Conservation (phyloP, 208 protist species). For the Kentomonas sorsogonicus region DNA sequence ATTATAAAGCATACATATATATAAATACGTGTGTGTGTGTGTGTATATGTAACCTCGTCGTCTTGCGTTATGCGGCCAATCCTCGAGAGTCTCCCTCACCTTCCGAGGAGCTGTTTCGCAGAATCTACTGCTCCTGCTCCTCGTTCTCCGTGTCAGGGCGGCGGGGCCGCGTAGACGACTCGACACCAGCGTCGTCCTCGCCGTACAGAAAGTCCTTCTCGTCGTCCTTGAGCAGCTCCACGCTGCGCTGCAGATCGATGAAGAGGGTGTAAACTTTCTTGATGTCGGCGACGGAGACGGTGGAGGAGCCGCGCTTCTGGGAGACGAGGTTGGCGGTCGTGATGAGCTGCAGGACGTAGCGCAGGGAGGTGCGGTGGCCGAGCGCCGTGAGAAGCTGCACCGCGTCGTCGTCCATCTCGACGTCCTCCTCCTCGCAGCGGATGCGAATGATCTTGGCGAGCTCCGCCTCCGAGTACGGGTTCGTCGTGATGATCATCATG, state of each 20-base stretch:
- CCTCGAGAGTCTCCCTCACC: too few relatives aligned
- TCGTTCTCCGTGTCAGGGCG: conserved; percentile 29
- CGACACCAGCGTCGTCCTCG: conserved; percentile 74
- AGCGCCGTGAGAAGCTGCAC: conserved; percentile 95
- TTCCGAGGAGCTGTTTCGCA: background rate
- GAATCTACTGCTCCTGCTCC: conserved; percentile 27
- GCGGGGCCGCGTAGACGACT: conserved; percentile 43
- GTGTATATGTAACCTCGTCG: too few relatives aligned
- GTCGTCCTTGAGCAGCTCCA: conserved; percentile 86
- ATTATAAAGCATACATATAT: too few relatives aligned
- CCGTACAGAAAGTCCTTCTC: conserved; percentile 91
- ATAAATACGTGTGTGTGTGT: too few relatives aligned
- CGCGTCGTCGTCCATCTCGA: conserved; percentile 97
- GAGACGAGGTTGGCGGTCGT: conserved; percentile 95
- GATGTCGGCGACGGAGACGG: conserved; percentile 95
- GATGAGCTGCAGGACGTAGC: conserved; percentile 99
- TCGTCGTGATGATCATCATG: conserved; percentile 98
- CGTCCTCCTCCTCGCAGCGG: conserved; percentile 98
- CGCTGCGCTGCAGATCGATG: conserved; percentile 93
- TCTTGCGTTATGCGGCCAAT: too few relatives aligned
- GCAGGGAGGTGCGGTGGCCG: conserved; percentile 94
- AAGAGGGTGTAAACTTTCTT: conserved; percentile 97
- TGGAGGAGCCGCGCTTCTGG: conserved; percentile 89
- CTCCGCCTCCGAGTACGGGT: conserved; percentile 94
- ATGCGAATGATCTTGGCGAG: conserved; percentile 96